These are phyloP conservation scores for Acanthochlamys bracteata DNA, from an alignment of 106 monocot genomes.

Conservation along the genomic window DNA sequence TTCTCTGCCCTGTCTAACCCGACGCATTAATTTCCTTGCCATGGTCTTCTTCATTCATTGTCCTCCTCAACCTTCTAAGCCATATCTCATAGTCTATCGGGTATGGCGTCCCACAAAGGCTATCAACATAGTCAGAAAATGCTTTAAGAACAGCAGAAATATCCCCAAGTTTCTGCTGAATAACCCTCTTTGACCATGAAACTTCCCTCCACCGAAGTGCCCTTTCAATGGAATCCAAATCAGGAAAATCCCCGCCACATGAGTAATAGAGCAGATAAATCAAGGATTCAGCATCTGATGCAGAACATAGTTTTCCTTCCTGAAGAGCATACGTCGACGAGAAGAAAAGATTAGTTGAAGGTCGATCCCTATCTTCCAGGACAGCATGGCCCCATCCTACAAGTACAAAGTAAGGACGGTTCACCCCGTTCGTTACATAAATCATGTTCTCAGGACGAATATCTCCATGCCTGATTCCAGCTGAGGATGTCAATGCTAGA, in stretches of 20 bases:
- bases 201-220: constrained; percentile 86
- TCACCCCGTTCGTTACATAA: constrained; percentile 27
- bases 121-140: constrained; percentile 97
- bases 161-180: constrained; percentile 93
- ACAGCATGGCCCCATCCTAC: constrained; percentile 95
- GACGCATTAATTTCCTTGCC: constrained; percentile 60
- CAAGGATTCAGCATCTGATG: constrained; percentile 92
- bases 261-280: constrained; percentile 79
- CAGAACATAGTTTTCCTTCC: constrained; percentile 80
- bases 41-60: constrained; percentile 71
- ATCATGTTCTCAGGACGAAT: constrained; percentile 80
- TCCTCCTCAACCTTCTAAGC: constrained; percentile 73
- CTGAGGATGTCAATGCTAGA: constrained; percentile 54
- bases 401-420: constrained; percentile 54
- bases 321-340: constrained; percentile 86
- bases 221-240: constrained; percentile 80
- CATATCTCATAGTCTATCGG: constrained; percentile 87
- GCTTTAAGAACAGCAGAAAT: constrained; percentile 89
- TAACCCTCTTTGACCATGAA: constrained; percentile 76
- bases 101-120: constrained; percentile 90
- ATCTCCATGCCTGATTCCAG: constrained; percentile 82
- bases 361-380: constrained; percentile 82
- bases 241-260: constrained; percentile 67
- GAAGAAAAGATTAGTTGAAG: constrained; percentile 71
- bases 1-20: constrained; percentile 14